These are phyloP conservation scores for Kluyveromyces starmeri DNA, from an alignment of 805 yeast species.

Conservation along the genomic window DNA sequence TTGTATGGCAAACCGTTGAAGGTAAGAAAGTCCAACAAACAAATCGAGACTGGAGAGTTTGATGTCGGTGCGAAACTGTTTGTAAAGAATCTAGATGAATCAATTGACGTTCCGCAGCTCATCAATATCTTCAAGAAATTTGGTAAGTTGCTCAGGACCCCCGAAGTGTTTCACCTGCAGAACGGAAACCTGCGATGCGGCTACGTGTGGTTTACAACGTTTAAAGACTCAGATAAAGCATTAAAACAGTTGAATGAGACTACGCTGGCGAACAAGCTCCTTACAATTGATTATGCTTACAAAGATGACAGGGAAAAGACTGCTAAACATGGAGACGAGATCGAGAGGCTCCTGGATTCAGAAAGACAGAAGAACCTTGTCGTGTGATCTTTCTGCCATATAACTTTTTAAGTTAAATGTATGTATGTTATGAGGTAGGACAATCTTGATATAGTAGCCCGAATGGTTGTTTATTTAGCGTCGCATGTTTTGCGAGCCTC, in stretches of 20 bases:
- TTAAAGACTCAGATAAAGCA: conserved; percentile 64
- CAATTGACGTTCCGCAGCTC: conserved; percentile 54
- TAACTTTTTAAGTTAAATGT: conserved; percentile 9
- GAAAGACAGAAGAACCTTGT: conserved; percentile 44
- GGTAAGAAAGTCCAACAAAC: conserved; percentile 42
- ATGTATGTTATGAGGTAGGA: too few relatives aligned
- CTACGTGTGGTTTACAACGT: conserved; percentile 53
- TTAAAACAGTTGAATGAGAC: conserved; percentile 60
- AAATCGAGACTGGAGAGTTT: conserved; percentile 11
- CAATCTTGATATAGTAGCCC: too few relatives aligned
- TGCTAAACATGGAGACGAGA: conserved; percentile 68
- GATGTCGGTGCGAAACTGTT: conserved; percentile 61
- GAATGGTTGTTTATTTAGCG: not conserved
- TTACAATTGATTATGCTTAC: conserved; percentile 60
- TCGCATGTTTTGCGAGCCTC: conserved; percentile 14
- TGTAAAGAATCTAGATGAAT: conserved; percentile 57
- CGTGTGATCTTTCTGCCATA: too few relatives aligned
- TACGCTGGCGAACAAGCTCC: conserved; percentile 55
- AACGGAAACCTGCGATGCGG: conserved; percentile 50
- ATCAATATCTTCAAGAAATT: conserved; percentile 47
- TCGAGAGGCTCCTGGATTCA: conserved; percentile 62
- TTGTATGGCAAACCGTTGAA: conserved; percentile 54
- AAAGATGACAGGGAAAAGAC: conserved; percentile 43
- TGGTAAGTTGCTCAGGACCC: conserved; percentile 49
- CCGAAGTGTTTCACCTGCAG: conserved; percentile 36